Conservation (phyloP, 345 rosid species). For the Brassica juncea region DNA sequence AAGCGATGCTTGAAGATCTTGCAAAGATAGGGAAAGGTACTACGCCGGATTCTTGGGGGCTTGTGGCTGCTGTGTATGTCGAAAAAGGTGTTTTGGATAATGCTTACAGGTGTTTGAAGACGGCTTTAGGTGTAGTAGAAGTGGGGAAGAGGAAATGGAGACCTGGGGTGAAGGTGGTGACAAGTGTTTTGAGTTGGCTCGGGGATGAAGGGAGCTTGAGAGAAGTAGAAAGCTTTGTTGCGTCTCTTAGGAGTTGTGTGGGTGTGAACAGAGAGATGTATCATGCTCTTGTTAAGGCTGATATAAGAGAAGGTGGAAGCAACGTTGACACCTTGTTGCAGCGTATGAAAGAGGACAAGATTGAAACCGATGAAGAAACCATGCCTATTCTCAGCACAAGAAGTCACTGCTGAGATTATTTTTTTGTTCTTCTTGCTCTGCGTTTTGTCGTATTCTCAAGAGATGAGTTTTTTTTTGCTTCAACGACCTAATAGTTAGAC, state of each 20-base stretch:
- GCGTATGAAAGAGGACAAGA: constrained; percentile 57
- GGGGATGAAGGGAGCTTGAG: constrained; percentile 54
- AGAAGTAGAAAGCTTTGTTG: constrained; percentile 58
- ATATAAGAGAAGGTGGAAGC: constrained; percentile 47
- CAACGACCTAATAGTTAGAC: neutral
- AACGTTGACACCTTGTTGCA: constrained; percentile 47
- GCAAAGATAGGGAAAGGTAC: constrained; percentile 52
- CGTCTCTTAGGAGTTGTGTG: constrained; percentile 42
- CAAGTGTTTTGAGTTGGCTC: constrained; percentile 60
- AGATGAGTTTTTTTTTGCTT: neutral
- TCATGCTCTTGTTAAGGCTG: constrained; percentile 59
- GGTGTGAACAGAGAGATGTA: constrained; percentile 56
- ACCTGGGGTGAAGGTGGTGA: constrained; percentile 51
- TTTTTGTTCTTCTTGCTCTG: neutral
- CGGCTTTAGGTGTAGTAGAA: constrained; percentile 44
- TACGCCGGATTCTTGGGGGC: constrained; percentile 64
- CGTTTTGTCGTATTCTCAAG: neutral
- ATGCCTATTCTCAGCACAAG: constrained; percentile 39
- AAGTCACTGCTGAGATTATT: constrained; percentile 8
- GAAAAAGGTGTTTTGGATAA: constrained; percentile 48
- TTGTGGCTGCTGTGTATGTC: constrained; percentile 57
- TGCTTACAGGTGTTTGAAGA: constrained; percentile 58
- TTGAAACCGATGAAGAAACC: constrained; percentile 57
- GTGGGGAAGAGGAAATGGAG: constrained; percentile 57
- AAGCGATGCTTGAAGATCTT: constrained; percentile 55